phyloP scores from a whole-genome alignment of 2,329 filamentous ascomycete species.

The Clonostachys byssicola region DNA sequence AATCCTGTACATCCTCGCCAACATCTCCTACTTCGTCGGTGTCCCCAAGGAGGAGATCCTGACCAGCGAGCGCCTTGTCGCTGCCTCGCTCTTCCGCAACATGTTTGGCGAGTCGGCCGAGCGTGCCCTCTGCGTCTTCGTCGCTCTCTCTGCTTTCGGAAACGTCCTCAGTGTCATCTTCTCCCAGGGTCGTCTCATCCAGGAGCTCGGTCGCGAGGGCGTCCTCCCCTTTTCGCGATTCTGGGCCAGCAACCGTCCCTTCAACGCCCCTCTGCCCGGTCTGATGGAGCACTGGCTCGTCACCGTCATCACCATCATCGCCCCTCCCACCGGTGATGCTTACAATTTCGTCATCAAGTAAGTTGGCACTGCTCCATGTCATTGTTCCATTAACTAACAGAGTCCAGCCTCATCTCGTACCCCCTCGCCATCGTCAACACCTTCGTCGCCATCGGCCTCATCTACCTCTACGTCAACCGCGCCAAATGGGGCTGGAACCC shows the following conservation, averaged over 20 bases:
- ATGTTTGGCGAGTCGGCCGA: constrained; percentile 50
- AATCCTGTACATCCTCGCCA: constrained; percentile 61
- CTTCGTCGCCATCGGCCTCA: constrained; percentile 47
- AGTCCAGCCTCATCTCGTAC: constrained; percentile 54
- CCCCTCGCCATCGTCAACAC: constrained; percentile 55
- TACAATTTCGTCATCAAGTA: constrained; percentile 61
- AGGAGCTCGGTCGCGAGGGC: constrained; percentile 62
- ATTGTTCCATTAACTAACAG: constrained; percentile 3
- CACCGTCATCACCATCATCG: constrained; percentile 61
- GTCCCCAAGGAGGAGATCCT: constrained; percentile 50
- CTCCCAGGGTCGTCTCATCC: constrained; percentile 61
- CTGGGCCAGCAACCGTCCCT: constrained; percentile 61
- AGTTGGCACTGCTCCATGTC: constrained; percentile 7
- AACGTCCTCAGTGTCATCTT: constrained; percentile 67
- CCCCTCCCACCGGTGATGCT: constrained; percentile 62
- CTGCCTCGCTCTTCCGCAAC: constrained; percentile 51
- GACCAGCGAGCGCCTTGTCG: constrained; percentile 43
- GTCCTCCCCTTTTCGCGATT: constrained; percentile 59
- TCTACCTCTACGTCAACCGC: constrained; percentile 48
- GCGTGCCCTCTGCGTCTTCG: constrained; percentile 58
- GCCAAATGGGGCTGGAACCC: constrained; percentile 45
- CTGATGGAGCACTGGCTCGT: constrained; percentile 62
- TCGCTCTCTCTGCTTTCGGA: constrained; percentile 63
- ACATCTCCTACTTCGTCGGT: constrained; percentile 63
- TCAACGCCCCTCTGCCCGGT: constrained; percentile 57